These are phyloP conservation scores for Pichia pseudocactophila DNA, from an alignment of 805 yeast species.

Conservation along the genomic window DNA sequence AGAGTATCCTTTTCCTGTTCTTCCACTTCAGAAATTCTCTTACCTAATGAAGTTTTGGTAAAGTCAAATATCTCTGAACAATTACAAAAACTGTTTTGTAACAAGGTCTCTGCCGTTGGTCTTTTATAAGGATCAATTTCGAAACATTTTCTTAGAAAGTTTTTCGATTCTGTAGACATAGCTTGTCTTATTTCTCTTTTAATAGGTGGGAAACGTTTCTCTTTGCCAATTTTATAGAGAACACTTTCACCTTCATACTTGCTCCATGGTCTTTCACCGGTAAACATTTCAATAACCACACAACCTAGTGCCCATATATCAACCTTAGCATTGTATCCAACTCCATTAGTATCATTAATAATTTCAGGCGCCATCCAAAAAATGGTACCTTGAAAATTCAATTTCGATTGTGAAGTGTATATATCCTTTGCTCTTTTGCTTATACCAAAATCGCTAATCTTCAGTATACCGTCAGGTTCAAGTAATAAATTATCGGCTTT, in stretches of 20 bases:
- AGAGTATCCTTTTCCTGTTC: slow-evolving; percentile 16
- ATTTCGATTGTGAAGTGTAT: slow-evolving; percentile 83
- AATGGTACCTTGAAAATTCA: slow-evolving; percentile 92
- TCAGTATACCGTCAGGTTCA: slow-evolving; percentile 88
- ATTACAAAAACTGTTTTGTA: slow-evolving; percentile 37
- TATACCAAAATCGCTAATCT: slow-evolving; percentile 94
- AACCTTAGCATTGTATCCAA: slow-evolving; percentile 94
- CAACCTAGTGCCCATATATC: slow-evolving; percentile 99
- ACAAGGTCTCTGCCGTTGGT: slow-evolving; percentile 72
- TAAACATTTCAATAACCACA: slow-evolving; percentile 94
- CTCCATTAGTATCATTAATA: slow-evolving; percentile 72
- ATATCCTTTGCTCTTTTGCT: slow-evolving; percentile 80
- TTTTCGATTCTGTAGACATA: slow-evolving; percentile 56
- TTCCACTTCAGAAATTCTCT: slow-evolving; percentile 17
- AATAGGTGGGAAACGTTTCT: slow-evolving; percentile 85
- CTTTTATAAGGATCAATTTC: slow-evolving; percentile 68
- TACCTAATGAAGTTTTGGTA: slow-evolving; percentile 24
- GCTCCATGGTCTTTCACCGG: slow-evolving; percentile 96
- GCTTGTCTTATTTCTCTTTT: slow-evolving; percentile 73
- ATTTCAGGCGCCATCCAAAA: slow-evolving; percentile 99
- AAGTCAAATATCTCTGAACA: slow-evolving; percentile 21
- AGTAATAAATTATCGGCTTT: slow-evolving; percentile 87
- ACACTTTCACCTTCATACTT: slow-evolving; percentile 93
- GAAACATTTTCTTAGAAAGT: slow-evolving; percentile 72
- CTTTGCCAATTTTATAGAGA: slow-evolving; percentile 75